Percentiles rank a stretch among this genome's conserved stretches.
These are phyloP conservation scores for Exophiala bonariae DNA, from an alignment of 2,329 filamentous ascomycete species.

Conservation along the genomic window DNA sequence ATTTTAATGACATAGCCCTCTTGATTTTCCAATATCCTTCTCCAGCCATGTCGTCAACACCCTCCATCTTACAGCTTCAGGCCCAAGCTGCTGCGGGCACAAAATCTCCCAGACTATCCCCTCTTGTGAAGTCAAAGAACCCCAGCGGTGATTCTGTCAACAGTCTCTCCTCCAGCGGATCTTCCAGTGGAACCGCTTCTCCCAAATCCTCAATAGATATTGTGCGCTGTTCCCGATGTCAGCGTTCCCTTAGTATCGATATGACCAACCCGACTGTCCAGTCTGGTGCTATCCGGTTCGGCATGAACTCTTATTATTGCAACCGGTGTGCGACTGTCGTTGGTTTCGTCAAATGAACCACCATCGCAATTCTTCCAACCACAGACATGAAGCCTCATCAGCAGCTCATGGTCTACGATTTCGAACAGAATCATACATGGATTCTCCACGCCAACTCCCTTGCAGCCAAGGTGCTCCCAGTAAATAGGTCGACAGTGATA, in stretches of 20 bases:
- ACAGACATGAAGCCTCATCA: too few relatives aligned
- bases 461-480: too few relatives aligned
- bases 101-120: conserved; percentile 7
- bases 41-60: conserved; percentile 18
- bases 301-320: conserved; percentile 52
- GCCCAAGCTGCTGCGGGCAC: conserved; percentile 20
- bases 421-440: too few relatives aligned
- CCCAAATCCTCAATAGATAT: conserved; percentile 37
- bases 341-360: conserved; percentile 27
- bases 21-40: not conserved
- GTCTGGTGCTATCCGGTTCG: conserved; percentile 43
- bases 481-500: too few relatives aligned
- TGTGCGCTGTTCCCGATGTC: conserved; percentile 50
- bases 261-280: conserved; percentile 32
- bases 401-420: too few relatives aligned
- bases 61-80: conserved; percentile 25
- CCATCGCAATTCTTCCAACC: too few relatives aligned
- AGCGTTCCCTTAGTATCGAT: conserved; percentile 46
- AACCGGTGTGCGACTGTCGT: conserved; percentile 27
- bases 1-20: not conserved
- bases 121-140: conserved; percentile 10
- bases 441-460: too few relatives aligned
- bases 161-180: conserved; percentile 21
- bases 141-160: conserved; percentile 25
- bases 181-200: conserved; percentile 15